Percentiles rank a stretch among this genome's conserved stretches.
Evolutionary conservation across 208 protist genomes (phyloP).

Genomic region (Acanthamoeba sp.): DNA sequence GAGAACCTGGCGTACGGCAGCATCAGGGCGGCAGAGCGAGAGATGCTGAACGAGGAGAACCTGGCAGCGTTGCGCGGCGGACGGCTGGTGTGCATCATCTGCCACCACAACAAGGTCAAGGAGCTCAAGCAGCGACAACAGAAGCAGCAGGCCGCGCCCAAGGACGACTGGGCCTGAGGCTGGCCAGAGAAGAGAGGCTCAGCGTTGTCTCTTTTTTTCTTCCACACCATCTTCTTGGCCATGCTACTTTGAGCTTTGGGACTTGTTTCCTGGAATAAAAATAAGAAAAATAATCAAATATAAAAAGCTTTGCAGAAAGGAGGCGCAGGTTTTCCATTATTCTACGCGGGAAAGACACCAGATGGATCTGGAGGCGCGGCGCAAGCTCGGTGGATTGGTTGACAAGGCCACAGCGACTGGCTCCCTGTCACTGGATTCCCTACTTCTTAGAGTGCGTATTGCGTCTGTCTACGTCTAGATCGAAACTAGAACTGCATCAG

Average conservation of each 20-base stretch:
- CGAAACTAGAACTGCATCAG: too few relatives aligned
- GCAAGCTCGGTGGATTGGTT: background rate
- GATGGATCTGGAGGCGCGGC: slow-evolving; percentile 29
- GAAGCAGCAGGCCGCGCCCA: slow-evolving; percentile 24
- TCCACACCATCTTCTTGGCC: too few relatives aligned
- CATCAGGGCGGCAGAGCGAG: slow-evolving; percentile 23
- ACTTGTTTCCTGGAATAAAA: too few relatives aligned
- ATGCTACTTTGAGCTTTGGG: too few relatives aligned
- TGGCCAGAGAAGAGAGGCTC: too few relatives aligned
- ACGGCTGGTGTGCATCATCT: slow-evolving; percentile 22
- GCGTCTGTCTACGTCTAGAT: too few relatives aligned
- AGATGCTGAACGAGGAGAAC: slow-evolving; percentile 45
- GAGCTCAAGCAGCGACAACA: slow-evolving; percentile 1
- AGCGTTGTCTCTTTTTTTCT: background rate
- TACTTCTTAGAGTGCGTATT: background rate
- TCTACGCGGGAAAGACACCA: too few relatives aligned
- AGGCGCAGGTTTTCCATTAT: too few relatives aligned
- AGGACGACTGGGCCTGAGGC: background rate
- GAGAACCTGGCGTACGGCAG: background rate
- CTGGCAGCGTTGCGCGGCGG: slow-evolving; percentile 9
- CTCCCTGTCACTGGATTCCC: background rate
- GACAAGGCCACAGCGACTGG: slow-evolving; percentile 7
- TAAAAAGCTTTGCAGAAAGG: too few relatives aligned
- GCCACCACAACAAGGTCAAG: slow-evolving; percentile 49
- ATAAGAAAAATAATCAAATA: too few relatives aligned